Percentiles rank a stretch among this genome's conserved stretches.
phyloP scores from a whole-genome alignment of 2,329 filamentous ascomycete genomes.

The Tolypocladium ovalisporum region DNA sequence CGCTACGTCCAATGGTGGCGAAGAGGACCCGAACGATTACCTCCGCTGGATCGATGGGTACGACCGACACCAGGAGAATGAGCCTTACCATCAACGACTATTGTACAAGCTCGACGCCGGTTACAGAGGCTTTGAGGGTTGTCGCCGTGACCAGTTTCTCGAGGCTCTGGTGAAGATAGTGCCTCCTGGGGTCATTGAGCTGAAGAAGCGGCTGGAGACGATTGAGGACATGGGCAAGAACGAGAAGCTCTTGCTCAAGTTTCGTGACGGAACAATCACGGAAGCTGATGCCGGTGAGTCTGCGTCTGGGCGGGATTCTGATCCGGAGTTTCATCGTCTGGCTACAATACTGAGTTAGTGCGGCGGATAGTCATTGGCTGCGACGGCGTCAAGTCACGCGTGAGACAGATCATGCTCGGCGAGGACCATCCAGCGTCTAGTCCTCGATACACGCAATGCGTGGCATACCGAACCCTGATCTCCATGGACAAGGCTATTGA shows the following conservation, averaged over 20 bases:
- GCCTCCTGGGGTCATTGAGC: constrained; percentile 17
- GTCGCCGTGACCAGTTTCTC: constrained; percentile 24
- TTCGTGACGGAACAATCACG: constrained; percentile 27
- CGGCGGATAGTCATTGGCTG: constrained; percentile 37
- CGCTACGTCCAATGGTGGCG: constrained; percentile 2
- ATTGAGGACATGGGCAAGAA: constrained; percentile 9
- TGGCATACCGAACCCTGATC: constrained; percentile 39
- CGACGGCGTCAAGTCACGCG: constrained; percentile 52
- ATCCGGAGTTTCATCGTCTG: no score
- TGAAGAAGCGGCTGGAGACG: constrained; percentile 23
- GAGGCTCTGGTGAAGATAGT: constrained; percentile 27
- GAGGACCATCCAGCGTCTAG: constrained; percentile 23
- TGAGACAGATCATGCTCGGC: constrained; percentile 37
- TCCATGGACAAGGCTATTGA: constrained; percentile 40
- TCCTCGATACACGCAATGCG: constrained; percentile 39
- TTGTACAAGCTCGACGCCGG: constrained; percentile 9
- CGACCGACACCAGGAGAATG: neutral
- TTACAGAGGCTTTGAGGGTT: constrained; percentile 17
- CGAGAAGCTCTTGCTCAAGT: constrained; percentile 18
- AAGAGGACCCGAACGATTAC: constrained; percentile 7
- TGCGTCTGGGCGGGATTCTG: neutral
- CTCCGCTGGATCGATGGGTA: constrained; percentile 9
- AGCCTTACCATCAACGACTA: neutral
- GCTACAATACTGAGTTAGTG: neutral
- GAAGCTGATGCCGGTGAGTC: constrained; percentile 12